Base-by-base conservation (phyloP, 2,329 filamentous ascomycete genomes). In the Calcarisporium arbuscula region DNA sequence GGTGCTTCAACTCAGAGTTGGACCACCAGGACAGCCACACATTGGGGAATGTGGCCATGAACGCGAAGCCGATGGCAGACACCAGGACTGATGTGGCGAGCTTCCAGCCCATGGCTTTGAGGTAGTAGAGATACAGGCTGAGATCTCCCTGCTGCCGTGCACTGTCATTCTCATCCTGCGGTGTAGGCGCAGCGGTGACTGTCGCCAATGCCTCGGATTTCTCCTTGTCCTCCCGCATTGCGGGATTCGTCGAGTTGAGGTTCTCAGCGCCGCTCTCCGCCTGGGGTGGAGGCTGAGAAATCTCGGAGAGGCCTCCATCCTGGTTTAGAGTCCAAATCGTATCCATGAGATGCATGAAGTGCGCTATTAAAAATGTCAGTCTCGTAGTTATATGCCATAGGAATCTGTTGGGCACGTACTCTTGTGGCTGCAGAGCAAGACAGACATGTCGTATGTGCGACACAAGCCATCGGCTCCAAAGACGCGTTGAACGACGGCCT, bases 381-480 rank as follows among this genome's bases (percentile, higher is more conserved):
- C 8, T 40, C 25, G 17, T 42, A 14, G 39, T 30, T 5, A 36
- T 19, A 33, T 31, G 23, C n/a, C n/a, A n/a, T n/a, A n/a, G n/a
- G n/a, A n/a, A n/a, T n/a, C n/a, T n/a, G n/a, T n/a, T n/a, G n/a
- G n/a, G n/a, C 34, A 34, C 37, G 25, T 8, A 40, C 37, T 30
- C 10, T 32, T 28, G 27, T 55, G 47, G 2, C 46, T 52, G 21
- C 52, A 44, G 1, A 72, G 45, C 2, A 72, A 31, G 2, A 60
- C 57, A 4, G 65, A 67, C 6, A 50, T 48, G 0, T 50, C 48
- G 8, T 56, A 40, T 14, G 43, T 47, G 12, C 54, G 49, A 3
- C 68, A 42, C 6, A 38, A 15, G 4, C 36, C 36, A 10, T 21
- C 8, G 2, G 20, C n/a, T 6, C 36, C 36, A 15, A 38, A 22